phyloP scores from a whole-genome alignment of 2,329 filamentous ascomycete species.

The Monilinia fructicola region DNA sequence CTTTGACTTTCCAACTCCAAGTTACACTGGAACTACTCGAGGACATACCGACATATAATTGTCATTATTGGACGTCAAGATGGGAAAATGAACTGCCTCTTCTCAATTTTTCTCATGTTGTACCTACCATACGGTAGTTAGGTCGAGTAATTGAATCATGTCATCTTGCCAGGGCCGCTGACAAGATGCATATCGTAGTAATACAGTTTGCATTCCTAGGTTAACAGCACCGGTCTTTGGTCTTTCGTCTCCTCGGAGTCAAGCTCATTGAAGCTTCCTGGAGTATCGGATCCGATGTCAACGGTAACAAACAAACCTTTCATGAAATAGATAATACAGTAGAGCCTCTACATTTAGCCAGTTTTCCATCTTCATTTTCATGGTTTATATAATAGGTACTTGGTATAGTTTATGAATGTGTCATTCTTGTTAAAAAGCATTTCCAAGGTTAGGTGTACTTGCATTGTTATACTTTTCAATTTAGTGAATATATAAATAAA shows the following conservation, averaged over 20 bases:
- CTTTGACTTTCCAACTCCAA: background rate
- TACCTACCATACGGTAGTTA: no score
- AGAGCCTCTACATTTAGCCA: no score
- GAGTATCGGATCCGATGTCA: conserved; percentile 12
- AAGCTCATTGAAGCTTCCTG: background rate
- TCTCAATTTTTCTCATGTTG: background rate
- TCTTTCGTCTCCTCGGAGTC: background rate
- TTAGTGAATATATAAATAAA: no score
- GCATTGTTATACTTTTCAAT: no score
- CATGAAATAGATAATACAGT: background rate
- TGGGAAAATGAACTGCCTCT: background rate
- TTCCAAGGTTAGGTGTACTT: no score
- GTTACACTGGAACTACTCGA: conserved; percentile 1
- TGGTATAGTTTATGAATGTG: no score
- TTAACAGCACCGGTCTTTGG: background rate
- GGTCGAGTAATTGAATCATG: no score
- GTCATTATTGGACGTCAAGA: conserved; percentile 1
- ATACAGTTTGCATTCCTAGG: no score
- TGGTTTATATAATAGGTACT: no score
- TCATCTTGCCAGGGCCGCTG: background rate
- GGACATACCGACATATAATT: background rate
- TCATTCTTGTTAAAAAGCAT: no score
- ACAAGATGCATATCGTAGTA: background rate
- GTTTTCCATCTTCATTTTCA: no score
- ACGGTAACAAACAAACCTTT: background rate